These are phyloP conservation scores for Odontarrhena argentea DNA, from an alignment of 345 rosid species.

Conservation along the genomic window DNA sequence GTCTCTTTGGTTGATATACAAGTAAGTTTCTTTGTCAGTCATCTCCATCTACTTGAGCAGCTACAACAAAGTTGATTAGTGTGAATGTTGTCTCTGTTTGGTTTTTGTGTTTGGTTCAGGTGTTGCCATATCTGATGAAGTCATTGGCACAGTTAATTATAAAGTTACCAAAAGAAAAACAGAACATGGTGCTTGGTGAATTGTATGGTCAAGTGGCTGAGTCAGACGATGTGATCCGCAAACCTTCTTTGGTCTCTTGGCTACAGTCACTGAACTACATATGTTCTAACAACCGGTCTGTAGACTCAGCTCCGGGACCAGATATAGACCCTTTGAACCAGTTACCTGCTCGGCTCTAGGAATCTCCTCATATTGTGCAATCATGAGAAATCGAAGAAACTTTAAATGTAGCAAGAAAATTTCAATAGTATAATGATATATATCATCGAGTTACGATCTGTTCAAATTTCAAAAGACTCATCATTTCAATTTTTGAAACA, in stretches of 20 bases:
- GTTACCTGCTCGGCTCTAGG: slow-evolving; percentile 50
- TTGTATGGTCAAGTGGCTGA: slow-evolving; percentile 75
- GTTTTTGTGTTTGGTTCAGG: slow-evolving; percentile 43
- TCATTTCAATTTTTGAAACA: background rate
- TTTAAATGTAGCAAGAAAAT: background rate
- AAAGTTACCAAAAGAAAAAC: slow-evolving; percentile 76
- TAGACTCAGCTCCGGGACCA: slow-evolving; percentile 31
- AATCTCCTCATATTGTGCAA: slow-evolving; percentile 13
- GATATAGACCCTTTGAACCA: slow-evolving; percentile 34
- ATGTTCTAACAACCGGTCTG: slow-evolving; percentile 48
- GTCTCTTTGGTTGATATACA: slow-evolving; percentile 84
- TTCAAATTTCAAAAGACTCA: background rate
- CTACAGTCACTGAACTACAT: slow-evolving; percentile 78
- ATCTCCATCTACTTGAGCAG: slow-evolving; percentile 14
- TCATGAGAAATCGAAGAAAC: slow-evolving; percentile 13
- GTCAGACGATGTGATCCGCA: slow-evolving; percentile 92
- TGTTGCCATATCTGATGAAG: slow-evolving; percentile 83
- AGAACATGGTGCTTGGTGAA: slow-evolving; percentile 76
- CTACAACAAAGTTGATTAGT: background rate
- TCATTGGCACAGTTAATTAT: slow-evolving; percentile 63
- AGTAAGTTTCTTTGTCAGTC: slow-evolving; percentile 44
- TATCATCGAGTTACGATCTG: background rate
- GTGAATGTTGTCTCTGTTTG: slow-evolving; percentile 6
- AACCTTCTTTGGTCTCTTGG: slow-evolving; percentile 88
- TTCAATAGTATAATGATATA: background rate